phyloP scores from a whole-genome alignment of 1,284 basidiomycete genomes.

The Agroathelia rolfsii region DNA sequence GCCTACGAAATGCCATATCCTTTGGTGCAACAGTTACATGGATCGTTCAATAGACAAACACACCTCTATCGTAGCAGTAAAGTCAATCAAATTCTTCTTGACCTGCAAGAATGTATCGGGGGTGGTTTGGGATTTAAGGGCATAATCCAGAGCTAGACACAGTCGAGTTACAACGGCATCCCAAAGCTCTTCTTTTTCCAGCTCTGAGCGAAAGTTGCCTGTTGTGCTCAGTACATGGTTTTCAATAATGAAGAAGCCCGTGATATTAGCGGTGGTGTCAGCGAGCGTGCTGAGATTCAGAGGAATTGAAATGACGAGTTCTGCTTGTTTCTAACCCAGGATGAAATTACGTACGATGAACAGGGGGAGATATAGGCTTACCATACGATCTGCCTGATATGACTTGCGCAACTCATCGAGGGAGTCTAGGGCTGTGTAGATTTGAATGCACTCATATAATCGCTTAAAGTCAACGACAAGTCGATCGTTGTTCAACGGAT shows the following conservation, averaged over 20 bases:
- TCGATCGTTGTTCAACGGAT: constrained; percentile 86
- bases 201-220: constrained; percentile 74
- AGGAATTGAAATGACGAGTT: constrained; percentile 78
- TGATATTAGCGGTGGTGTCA: constrained; percentile 91
- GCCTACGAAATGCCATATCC: constrained; percentile 37
- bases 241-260: constrained; percentile 99
- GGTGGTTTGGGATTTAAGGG: constrained; percentile 71
- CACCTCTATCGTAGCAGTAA: constrained; percentile 92
- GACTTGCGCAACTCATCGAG: constrained; percentile 84
- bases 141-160: constrained; percentile 64
- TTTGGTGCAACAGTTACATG: constrained; percentile 1
- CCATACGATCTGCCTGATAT: constrained; percentile 94
- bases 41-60: constrained; percentile 12
- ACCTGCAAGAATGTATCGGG: constrained; percentile 77
- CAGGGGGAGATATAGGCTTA: constrained; percentile 20
- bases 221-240: constrained; percentile 87
- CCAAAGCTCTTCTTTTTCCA: constrained; percentile 95
- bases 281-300: constrained; percentile 43
- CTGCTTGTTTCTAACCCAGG: constrained; percentile 77
- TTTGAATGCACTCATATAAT: constrained; percentile 95
- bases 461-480: constrained; percentile 90
- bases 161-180: constrained; percentile 79
- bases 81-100: constrained; percentile 79
- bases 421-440: constrained; percentile 86
- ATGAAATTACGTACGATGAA: constrained; percentile 9